These are phyloP conservation scores for Daldinia decipiens DNA, from an alignment of 495 filamentous ascomycete species.

Conservation along the genomic window DNA sequence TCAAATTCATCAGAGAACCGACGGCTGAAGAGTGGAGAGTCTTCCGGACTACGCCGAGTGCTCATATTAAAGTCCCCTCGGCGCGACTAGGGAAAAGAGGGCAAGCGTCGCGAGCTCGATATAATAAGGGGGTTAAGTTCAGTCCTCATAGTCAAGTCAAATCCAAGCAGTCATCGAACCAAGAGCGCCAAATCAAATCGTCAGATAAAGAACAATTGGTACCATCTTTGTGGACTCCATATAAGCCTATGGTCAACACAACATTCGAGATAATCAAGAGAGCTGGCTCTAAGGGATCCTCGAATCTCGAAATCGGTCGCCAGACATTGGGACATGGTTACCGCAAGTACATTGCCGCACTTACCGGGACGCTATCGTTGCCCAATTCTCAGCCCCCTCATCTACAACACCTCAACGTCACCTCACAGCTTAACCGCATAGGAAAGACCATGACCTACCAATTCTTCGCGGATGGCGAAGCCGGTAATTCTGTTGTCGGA, in stretches of 20 bases:
- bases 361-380: constrained; percentile 53
- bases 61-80: constrained; percentile 45
- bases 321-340: constrained; percentile 56
- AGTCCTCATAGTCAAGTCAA: constrained; percentile 36
- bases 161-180: constrained; percentile 7
- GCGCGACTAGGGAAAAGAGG: constrained; percentile 47
- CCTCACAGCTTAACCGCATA: constrained; percentile 52
- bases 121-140: constrained; percentile 45
- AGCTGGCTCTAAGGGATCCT: constrained; percentile 53
- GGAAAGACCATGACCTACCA: constrained; percentile 60
- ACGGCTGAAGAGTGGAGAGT: constrained; percentile 69
- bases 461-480: constrained; percentile 49
- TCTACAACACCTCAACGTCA: constrained; percentile 55
- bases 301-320: constrained; percentile 55
- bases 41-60: constrained; percentile 53
- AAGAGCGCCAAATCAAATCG: constrained; percentile 4
- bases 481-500: not conserved
- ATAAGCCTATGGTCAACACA: constrained; percentile 56
- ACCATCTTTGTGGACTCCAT: constrained; percentile 51
- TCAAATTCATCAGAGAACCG: constrained; percentile 80
- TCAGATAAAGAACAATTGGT: constrained; percentile 14
- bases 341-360: constrained; percentile 56
- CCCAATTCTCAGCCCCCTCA: constrained; percentile 56
- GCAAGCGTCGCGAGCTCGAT: constrained; percentile 46
- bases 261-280: constrained; percentile 57